Percentiles rank a stretch among this genome's conserved stretches.
phyloP scores from a whole-genome alignment of 1,139 yeast genomes.

The Candida mesenterica region DNA sequence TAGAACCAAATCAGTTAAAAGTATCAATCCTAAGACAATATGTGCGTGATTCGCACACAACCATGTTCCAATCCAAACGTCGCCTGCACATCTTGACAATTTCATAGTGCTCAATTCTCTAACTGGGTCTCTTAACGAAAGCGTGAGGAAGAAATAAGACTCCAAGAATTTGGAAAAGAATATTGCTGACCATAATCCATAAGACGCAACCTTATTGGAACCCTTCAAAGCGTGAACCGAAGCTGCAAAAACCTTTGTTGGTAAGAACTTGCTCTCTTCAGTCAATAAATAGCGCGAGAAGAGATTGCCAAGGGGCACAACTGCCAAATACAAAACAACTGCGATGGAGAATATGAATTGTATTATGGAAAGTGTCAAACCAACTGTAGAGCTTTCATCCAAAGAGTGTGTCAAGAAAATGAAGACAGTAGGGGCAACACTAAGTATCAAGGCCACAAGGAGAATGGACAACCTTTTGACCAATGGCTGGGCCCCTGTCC shows the following conservation, averaged over 20 bases:
- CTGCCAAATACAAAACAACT: constrained; percentile 43
- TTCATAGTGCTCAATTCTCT: constrained; percentile 45
- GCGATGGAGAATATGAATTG: constrained; percentile 47
- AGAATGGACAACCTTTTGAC: constrained; percentile 34
- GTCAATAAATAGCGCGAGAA: constrained; percentile 26
- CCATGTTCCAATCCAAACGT: constrained; percentile 37
- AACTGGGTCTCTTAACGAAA: constrained; percentile 46
- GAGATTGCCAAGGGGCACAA: constrained; percentile 46
- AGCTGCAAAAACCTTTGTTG: constrained; percentile 36
- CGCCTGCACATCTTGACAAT: constrained; percentile 43
- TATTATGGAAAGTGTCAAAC: constrained; percentile 35
- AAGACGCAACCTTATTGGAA: constrained; percentile 39
- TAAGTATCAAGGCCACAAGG: constrained; percentile 24
- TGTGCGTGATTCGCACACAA: constrained; percentile 41
- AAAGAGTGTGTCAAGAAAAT: constrained; percentile 30
- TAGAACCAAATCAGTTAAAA: constrained; percentile 43
- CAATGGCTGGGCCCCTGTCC: constrained; percentile 53
- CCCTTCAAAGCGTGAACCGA: constrained; percentile 38
- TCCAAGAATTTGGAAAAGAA: constrained; percentile 48
- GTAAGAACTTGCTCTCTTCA: constrained; percentile 27
- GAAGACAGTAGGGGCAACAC: constrained; percentile 41
- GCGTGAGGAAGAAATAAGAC: constrained; percentile 50
- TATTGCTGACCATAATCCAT: constrained; percentile 47
- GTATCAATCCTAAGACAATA: constrained; percentile 37
- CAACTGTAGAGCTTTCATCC: constrained; percentile 24